Evolutionary conservation across 2,329 filamentous ascomycete species (phyloP).

Genomic region (Arthrobotrys iridis): DNA sequence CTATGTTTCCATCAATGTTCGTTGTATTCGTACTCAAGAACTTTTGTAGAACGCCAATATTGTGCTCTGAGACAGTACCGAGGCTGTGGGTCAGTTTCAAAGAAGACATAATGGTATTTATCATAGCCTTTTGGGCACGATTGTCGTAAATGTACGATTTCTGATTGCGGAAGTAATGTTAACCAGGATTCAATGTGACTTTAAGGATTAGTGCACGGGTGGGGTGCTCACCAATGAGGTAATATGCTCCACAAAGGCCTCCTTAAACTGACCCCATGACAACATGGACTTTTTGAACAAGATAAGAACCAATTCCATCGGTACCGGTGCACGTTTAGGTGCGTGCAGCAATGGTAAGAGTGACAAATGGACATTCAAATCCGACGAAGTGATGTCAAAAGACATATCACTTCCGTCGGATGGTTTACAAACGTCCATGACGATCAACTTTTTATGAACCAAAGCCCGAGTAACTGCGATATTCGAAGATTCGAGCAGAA

Average conservation of each 20-base stretch:
- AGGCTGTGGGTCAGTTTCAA: conserved; percentile 43
- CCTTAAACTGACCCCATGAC: conserved; percentile 41
- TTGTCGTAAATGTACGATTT: conserved; percentile 54
- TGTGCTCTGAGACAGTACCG: conserved; percentile 38
- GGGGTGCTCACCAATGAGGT: conserved; percentile 13
- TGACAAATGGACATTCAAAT: conserved; percentile 35
- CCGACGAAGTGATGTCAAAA: conserved; percentile 48
- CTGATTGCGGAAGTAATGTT: neutral
- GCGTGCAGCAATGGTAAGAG: conserved; percentile 40
- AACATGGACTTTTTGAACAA: conserved; percentile 38
- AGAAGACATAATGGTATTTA: conserved; percentile 50
- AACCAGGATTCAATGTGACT: neutral
- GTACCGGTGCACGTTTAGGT: conserved; percentile 30
- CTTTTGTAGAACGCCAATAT: conserved; percentile 34
- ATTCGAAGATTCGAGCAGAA: conserved; percentile 32
- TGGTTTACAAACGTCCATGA: conserved; percentile 48
- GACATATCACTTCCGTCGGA: conserved; percentile 37
- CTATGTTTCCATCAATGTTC: conserved; percentile 45
- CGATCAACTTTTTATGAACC: conserved; percentile 38
- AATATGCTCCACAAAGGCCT: conserved; percentile 43
- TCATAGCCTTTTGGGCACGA: conserved; percentile 52
- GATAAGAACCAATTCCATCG: conserved; percentile 41
- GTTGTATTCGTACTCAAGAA: conserved; percentile 27
- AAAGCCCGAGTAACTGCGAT: conserved; percentile 34
- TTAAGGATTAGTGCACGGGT: too few species aligned